Conservation (phyloP, 2,329 filamentous ascomycete genomes). For the Eurotiales sp. region DNA sequence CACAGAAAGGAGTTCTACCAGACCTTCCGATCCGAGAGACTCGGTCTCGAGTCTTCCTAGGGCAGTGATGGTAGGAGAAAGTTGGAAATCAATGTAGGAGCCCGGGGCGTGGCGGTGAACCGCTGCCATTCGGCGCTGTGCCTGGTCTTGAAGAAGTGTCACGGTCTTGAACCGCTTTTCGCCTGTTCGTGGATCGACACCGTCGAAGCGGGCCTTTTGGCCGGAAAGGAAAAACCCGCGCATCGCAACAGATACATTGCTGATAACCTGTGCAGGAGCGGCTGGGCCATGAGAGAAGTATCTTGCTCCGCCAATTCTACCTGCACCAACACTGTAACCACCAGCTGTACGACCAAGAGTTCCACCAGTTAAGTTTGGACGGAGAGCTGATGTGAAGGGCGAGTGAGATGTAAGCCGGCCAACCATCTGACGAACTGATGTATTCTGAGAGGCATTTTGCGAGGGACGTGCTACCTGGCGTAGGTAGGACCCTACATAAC, state of each 20-base stretch:
- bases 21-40: constrained; percentile 74
- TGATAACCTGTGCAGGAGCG: constrained; percentile 81
- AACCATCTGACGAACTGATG: constrained; percentile 54
- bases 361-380: constrained; percentile 88
- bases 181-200: constrained; percentile 62
- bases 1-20: constrained; percentile 77
- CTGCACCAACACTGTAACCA: constrained; percentile 75
- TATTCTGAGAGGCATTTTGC: constrained; percentile 49
- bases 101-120: constrained; percentile 58
- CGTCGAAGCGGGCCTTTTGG: constrained; percentile 82
- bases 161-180: constrained; percentile 76
- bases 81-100: constrained; percentile 80
- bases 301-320: constrained; percentile 66
- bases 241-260: constrained; percentile 91
- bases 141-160: constrained; percentile 69
- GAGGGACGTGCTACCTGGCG: constrained; percentile 46
- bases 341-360: constrained; percentile 79
- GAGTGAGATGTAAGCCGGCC: constrained; percentile 67
- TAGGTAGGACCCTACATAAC: constrained; percentile 51
- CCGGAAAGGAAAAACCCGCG: constrained; percentile 90
- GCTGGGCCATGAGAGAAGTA: constrained; percentile 90
- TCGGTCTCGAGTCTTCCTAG: constrained; percentile 58
- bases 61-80: constrained; percentile 87
- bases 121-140: constrained; percentile 62
- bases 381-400: constrained; percentile 82